A percentile compares a stretch with the other conserved stretches of the same genome.
Conservation (phyloP, 192 early-diverging fungal genomes). For the Backusella luteola region DNA sequence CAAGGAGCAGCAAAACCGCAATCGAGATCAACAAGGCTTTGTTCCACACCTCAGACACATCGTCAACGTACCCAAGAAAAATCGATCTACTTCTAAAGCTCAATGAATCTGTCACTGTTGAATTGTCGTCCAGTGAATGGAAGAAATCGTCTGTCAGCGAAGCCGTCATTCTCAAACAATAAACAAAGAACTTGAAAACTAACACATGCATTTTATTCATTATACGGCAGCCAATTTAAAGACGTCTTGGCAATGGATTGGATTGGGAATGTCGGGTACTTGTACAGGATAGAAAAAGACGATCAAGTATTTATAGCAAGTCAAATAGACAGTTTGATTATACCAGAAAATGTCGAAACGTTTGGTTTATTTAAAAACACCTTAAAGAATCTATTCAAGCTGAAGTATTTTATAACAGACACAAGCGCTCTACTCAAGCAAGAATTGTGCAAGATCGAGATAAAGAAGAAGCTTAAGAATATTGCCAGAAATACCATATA, state of each 20-base stretch:
- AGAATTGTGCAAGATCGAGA: background rate
- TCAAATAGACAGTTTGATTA: slow-evolving; percentile 7
- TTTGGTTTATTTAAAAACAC: slow-evolving; percentile 2
- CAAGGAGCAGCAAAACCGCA: background rate
- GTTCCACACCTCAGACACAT: background rate
- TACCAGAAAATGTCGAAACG: slow-evolving; percentile 9
- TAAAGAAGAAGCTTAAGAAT: background rate
- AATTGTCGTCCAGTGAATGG: slow-evolving; percentile 11
- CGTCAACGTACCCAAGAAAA: slow-evolving; percentile 6
- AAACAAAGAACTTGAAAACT: slow-evolving; percentile 3
- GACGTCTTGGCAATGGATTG: slow-evolving; percentile 3
- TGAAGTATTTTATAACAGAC: slow-evolving; percentile 2
- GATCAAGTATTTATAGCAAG: slow-evolving; percentile 9
- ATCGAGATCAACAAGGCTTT: background rate
- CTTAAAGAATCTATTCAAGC: slow-evolving; percentile 2
- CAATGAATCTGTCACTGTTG: background rate
- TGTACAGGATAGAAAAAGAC: background rate
- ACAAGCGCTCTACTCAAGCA: background rate
- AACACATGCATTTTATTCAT: slow-evolving; percentile 5
- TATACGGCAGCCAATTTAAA: slow-evolving; percentile 9
- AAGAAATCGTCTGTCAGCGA: slow-evolving; percentile 8
- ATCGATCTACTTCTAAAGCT: slow-evolving; percentile 4
- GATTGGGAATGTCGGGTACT: slow-evolving; percentile 4
- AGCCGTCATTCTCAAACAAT: background rate
- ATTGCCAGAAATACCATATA: background rate